Evolutionary conservation across 75 land plant genomes (phyloP), one percentile per base, ranked within the genome.

Genomic region (Azolla pinnata): DNA sequence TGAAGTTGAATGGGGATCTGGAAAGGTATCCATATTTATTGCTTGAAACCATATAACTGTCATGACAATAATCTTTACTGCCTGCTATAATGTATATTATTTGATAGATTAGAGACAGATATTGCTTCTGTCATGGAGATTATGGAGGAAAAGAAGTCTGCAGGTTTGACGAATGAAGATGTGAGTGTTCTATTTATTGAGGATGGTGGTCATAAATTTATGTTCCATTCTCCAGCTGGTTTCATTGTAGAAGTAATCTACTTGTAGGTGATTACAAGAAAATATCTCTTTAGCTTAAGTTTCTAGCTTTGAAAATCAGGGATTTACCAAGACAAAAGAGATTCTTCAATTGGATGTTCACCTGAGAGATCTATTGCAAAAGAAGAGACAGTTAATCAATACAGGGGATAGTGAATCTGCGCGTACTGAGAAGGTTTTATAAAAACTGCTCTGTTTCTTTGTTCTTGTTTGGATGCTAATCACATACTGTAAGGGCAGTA

Each of bases 1-100:
- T 90, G 57, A 90, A 90, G 61, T 35, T 83, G 50, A 82, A 75
- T 74, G 80, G 84, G 58, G 84, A 83, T 30, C 18, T 71, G 32
- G 61, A 70, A 72, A 86, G 90, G 96, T 89, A n/a, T n/a, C n/a
- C n/a, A n/a, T n/a, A n/a, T n/a, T n/a, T n/a, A n/a, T n/a, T n/a
- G n/a, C n/a, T n/a, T n/a, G n/a, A n/a, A n/a, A n/a, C n/a, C n/a
- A n/a, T n/a, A n/a, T n/a, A n/a, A n/a, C 24, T 42, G 31, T 24
- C 57, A 18, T 26, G 26, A 5, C 17, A 4, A 25, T 18, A 25
- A 50, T 50, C 19, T 7, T 7, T 50, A 17, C 17, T 5, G 24
- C 18, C 4, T 50, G 7, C n/a, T 19, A 19, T 18, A 50, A 18
- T 50, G 24, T 17, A 24, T 18, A 50, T 24, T 3, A 25, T 52